Percentiles rank a stretch among this genome's conserved stretches.
Evolutionary conservation across 1,284 basidiomycete species (phyloP).

Genomic region (Cerrena zonata): DNA sequence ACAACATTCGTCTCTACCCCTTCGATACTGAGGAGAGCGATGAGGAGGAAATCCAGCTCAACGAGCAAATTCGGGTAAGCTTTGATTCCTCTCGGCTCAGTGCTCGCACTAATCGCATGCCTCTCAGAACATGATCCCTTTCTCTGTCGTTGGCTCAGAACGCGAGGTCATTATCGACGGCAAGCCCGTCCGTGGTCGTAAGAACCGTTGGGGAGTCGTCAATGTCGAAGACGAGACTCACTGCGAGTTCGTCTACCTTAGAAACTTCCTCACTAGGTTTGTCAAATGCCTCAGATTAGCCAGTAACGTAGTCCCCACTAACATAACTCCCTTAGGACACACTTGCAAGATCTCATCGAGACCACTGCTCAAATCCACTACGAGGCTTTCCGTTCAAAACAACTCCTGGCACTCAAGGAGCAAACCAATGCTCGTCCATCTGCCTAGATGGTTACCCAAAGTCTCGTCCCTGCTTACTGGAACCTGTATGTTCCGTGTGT

Average conservation of each 20-base stretch:
- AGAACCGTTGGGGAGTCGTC: slow-evolving; percentile 97
- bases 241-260: slow-evolving; percentile 96
- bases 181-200: slow-evolving; percentile 89
- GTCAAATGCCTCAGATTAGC: background rate
- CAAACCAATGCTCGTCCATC: slow-evolving; percentile 25
- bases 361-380: slow-evolving; percentile 98
- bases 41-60: slow-evolving; percentile 85
- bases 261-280: slow-evolving; percentile 91
- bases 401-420: slow-evolving; percentile 89
- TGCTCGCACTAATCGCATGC: slow-evolving; percentile 2
- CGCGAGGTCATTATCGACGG: slow-evolving; percentile 91
- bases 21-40: slow-evolving; percentile 97
- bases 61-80: slow-evolving; percentile 83
- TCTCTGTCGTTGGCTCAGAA: slow-evolving; percentile 95
- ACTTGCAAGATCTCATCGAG: slow-evolving; percentile 97
- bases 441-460: background rate
- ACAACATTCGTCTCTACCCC: slow-evolving; percentile 93
- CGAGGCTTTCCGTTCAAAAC: slow-evolving; percentile 98
- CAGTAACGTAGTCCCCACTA: slow-evolving; percentile 5
- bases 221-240: slow-evolving; percentile 95
- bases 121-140: slow-evolving; percentile 83
- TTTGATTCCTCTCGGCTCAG: background rate
- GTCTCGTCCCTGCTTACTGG: background rate
- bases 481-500: background rate
- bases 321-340: slow-evolving; percentile 54